Base-by-base conservation (phyloP, 2,329 filamentous ascomycete genomes). In the Leptographium procerum region DNA sequence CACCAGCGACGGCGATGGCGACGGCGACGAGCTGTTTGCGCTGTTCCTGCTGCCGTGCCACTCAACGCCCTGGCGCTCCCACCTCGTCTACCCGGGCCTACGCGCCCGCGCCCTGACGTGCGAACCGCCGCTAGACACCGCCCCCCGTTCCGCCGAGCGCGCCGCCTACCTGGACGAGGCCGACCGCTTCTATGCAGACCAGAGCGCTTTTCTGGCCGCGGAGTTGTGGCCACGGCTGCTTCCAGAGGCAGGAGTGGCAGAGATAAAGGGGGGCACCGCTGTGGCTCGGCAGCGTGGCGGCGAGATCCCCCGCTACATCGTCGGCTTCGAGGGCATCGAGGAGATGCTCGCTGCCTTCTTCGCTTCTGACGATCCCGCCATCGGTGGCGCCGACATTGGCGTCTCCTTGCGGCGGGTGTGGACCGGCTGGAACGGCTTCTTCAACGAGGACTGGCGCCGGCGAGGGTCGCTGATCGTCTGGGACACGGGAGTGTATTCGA, bases 1-100 rank as follows among this genome's bases (percentile, higher is more conserved):
- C 1, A 1, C 50, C 8, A 58, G 54, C 14, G 58, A 57, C 16
- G 60, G 68, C 24, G 58, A 57, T 13, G 60, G 68, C 24, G 63
- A 65, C 31, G 61, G 65, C 40, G 66, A 73, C 40, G 78, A 81
- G 60, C 76, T 84, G 13, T 86, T 85, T 65, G 83, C 86, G 36
- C 86, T 87, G 24, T 96, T 97, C 73, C 79, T 99, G 28, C 95
- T 91, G 80, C 94, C 94, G 11, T 99, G 94, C 73, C 94, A 99
- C 76, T 89, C 88, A 64, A 97, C 92, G 0, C 92, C 94, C 2
- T 97, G 94, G 92, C 87, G 91, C 66, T 91, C 87, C 19, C 88
- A 95, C 67, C 80, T 97, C 45, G 77, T 95, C 61, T 82, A 94
- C 67, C 82, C 89, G 0, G 74, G 76, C 33, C 83, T 96, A 57